Base-by-base conservation (phyloP, 306 rosid species). In the Prinsepia uniflora region DNA sequence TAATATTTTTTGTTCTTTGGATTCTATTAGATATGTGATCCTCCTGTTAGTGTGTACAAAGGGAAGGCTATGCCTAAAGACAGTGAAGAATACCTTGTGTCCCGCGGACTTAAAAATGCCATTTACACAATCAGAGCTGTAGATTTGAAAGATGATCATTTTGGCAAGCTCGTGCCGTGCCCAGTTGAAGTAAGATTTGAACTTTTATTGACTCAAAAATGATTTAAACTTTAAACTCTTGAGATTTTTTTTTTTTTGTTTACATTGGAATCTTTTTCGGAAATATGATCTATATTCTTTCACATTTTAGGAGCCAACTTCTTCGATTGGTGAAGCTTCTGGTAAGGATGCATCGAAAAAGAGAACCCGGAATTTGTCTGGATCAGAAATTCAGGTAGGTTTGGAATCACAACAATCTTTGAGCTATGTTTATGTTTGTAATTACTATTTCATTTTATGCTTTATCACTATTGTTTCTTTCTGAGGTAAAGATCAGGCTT, bases 11-110 rank as follows among this genome's bases (percentile, higher is more conserved):
- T 58, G 19, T 13, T 59, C 46, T 10, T 41, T 78, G 66, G 70
- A 41, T 70, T 75, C 11, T 58, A 63, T 75, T 78, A 94, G 98
- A 85, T 90, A 75, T 86, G 86, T 49, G 84, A 89, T 81, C 92
- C 86, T 82, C 97, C 98, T 20, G 92, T 86, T 46, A 90, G 96
- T 79, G 97, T 94, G 75, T 91, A 77, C 80, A 94, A 94, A 77
- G 97, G 97, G 61, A 66, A 74, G 75, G 72, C 84, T 13, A 70
- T 94, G 83, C 70, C 88, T 3, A 90, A 86, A 77, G 86, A 89
- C 22, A 73, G 86, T 4, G 83, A 81, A 79, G 86, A 89, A 10
- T 86, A 84, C 81, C 97, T 94, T 73, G 73, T 71, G 50, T 77
- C 95, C 0, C 80, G 72, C 42, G 99, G 99, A 63, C 91, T 94